Conservation (phyloP, 306 rosid species). For the Lathyrus aphaca region DNA sequence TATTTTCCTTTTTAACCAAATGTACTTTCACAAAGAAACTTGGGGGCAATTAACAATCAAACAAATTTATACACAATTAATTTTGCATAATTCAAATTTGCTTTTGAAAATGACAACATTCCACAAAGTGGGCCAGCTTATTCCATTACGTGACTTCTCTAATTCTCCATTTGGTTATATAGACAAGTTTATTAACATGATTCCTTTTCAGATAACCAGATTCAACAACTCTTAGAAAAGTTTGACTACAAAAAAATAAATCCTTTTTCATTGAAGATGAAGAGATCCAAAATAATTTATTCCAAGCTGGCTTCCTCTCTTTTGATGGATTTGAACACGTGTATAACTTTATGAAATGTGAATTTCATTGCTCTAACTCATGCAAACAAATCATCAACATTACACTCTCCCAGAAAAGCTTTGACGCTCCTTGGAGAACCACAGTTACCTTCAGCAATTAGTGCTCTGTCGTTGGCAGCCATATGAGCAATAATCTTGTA, state of each 20-base stretch:
- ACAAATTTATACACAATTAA: conserved; percentile 9
- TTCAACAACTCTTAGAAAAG: conserved; percentile 29
- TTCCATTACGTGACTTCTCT: background rate
- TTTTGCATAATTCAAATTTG: background rate
- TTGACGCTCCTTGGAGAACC: conserved; percentile 85
- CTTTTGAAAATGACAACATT: background rate
- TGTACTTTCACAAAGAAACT: background rate
- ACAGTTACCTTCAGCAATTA: conserved; percentile 84
- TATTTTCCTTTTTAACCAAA: background rate
- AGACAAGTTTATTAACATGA: conserved; percentile 13
- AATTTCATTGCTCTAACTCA: conserved; percentile 39
- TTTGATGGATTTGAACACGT: conserved; percentile 38
- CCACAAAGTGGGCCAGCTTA: conserved; percentile 21
- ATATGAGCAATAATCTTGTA: conserved; percentile 83
- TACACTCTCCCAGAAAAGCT: conserved; percentile 81
- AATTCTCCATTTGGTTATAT: background rate
- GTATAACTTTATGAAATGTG: conserved; percentile 16
- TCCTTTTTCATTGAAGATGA: conserved; percentile 29
- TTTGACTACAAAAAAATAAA: conserved; percentile 5
- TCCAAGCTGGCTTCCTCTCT: conserved; percentile 36
- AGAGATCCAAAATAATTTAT: conserved; percentile 37
- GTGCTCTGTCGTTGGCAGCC: conserved; percentile 89
- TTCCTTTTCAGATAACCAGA: conserved; percentile 27
- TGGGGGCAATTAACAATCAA: background rate
- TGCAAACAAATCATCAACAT: conserved; percentile 61